phyloP scores from a whole-genome alignment of 257 asterid species.

The Linderniella brevidens region DNA sequence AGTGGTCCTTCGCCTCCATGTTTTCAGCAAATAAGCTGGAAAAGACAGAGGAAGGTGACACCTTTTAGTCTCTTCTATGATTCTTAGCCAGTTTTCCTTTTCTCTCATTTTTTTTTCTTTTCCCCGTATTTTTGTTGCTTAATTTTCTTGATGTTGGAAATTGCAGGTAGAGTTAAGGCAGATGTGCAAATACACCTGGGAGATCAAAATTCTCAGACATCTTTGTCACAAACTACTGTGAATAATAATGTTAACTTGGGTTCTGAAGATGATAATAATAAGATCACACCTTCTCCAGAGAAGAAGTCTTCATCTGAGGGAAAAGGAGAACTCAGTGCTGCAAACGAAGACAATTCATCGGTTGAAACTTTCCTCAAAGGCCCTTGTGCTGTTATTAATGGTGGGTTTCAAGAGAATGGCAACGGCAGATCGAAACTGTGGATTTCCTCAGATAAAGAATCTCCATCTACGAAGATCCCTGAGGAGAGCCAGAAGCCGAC shows the following conservation, averaged over 20 bases:
- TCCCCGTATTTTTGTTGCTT: too few relatives aligned
- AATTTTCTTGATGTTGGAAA: too few relatives aligned
- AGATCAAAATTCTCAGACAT: slow-evolving; percentile 18
- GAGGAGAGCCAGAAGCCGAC: slow-evolving; percentile 13
- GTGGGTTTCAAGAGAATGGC: slow-evolving; percentile 13
- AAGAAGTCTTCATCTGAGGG: slow-evolving; percentile 16
- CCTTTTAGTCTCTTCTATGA: too few relatives aligned
- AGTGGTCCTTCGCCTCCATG: slow-evolving; percentile 36
- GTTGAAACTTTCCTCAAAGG: too few relatives aligned
- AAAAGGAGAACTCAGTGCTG: slow-evolving; percentile 6
- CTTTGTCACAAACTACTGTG: slow-evolving; percentile 1
- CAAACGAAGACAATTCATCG: slow-evolving; percentile 3
- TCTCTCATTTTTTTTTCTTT: too few relatives aligned
- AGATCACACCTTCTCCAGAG: slow-evolving; percentile 6
- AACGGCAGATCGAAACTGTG: slow-evolving; percentile 27
- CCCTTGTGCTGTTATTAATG: slow-evolving; percentile 11
- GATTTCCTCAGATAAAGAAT: slow-evolving; percentile 22
- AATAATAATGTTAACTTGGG: neutral
- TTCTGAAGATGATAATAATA: slow-evolving; percentile 9
- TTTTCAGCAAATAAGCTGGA: slow-evolving; percentile 29
- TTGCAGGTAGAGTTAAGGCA: slow-evolving; percentile 1
- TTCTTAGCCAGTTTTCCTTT: too few relatives aligned
- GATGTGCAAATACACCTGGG: slow-evolving; percentile 9
- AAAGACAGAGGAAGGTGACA: slow-evolving; percentile 38
- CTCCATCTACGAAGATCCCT: slow-evolving; percentile 12